Evolutionary conservation across 331 rosid genomes (phyloP).

Genomic region (Prunus yedoensis): DNA sequence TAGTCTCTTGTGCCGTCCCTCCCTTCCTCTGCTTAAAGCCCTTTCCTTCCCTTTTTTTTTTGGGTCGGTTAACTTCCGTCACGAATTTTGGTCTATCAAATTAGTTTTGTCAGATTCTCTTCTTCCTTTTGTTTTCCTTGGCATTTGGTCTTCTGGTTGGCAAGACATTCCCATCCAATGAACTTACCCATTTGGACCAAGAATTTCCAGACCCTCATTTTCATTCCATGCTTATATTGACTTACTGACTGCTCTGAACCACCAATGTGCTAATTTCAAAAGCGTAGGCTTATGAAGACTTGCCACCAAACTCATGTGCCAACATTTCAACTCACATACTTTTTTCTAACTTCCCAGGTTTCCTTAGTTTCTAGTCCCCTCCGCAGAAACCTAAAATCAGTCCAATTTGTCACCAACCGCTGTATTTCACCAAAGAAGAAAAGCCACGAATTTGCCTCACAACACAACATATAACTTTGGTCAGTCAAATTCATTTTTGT

Average conservation of each 20-base stretch:
- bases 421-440: background rate
- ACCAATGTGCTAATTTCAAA: background rate
- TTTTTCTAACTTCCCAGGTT: background rate
- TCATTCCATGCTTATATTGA: background rate
- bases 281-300: background rate
- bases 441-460: background rate
- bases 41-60: background rate
- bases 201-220: background rate
- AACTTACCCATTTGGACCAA: background rate
- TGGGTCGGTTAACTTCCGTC: background rate
- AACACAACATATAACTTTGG: background rate
- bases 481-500: background rate
- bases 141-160: background rate
- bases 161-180: background rate
- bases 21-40: background rate
- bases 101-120: no score
- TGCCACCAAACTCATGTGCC: background rate
- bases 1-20: conserved; percentile 1
- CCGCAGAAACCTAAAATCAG: no score
- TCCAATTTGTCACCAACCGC: no score
- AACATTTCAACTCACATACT: background rate
- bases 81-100: background rate
- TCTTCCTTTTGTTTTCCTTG: background rate
- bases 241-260: background rate
- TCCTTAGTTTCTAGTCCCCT: background rate